These are phyloP conservation scores for Juglanconis sp. DNA, from an alignment of 2,329 filamentous ascomycete species.

Conservation along the genomic window DNA sequence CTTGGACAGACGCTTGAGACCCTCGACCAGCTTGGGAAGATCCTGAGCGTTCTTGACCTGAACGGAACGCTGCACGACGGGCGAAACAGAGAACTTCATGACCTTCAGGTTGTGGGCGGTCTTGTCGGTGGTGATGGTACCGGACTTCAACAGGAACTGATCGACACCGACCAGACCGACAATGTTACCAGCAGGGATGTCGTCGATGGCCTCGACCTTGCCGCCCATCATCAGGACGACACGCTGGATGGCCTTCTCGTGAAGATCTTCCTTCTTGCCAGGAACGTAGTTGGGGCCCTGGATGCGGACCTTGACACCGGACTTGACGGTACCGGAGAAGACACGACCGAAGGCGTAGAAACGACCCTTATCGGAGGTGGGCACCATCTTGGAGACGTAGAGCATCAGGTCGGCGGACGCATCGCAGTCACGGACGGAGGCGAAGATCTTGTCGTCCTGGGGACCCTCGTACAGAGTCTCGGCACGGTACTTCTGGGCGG, in stretches of 20 bases:
- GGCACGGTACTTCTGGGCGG: constrained; percentile 94
- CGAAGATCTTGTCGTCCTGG: constrained; percentile 82
- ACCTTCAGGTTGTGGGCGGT: constrained; percentile 99
- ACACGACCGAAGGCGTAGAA: constrained; percentile 99
- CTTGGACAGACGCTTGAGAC: constrained; percentile 99
- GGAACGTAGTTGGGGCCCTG: constrained; percentile 98
- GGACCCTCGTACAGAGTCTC: constrained; percentile 99
- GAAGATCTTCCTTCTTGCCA: constrained; percentile 98
- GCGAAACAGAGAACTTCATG: constrained; percentile 99
- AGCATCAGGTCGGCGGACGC: constrained; percentile 94
- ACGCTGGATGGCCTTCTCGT: constrained; percentile 99
- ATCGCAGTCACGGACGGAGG: constrained; percentile 92
- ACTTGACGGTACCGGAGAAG: constrained; percentile 96
- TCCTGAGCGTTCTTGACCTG: constrained; percentile 99
- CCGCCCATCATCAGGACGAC: constrained; percentile 99
- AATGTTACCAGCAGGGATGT: constrained; percentile 99
- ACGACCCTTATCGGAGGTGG: constrained; percentile 98
- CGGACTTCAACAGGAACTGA: constrained; percentile 99
- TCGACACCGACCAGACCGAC: constrained; percentile 98
- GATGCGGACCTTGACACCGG: constrained; percentile 99
- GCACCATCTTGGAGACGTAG: constrained; percentile 99
- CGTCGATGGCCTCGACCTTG: constrained; percentile 97
- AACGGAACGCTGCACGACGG: constrained; percentile 96
- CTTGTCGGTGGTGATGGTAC: constrained; percentile 95
- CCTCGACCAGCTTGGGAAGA: constrained; percentile 98